Evolutionary conservation across 129 eudicot genomes (phyloP).

Genomic region (Chrysanthemum makinoi): DNA sequence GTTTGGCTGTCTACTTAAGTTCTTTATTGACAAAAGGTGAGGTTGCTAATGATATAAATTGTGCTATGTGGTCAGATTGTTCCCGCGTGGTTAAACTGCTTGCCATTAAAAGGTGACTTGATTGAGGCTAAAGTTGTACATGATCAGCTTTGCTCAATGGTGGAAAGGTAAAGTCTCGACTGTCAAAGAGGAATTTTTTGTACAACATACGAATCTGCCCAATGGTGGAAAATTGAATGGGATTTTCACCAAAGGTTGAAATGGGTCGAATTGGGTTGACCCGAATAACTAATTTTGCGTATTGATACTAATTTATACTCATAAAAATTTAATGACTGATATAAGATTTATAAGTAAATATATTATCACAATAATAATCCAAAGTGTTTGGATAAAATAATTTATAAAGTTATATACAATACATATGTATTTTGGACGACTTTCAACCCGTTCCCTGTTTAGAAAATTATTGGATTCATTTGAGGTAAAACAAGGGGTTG

Average conservation of each 20-base stretch:
- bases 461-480: background rate
- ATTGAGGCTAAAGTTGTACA: conserved; percentile 95
- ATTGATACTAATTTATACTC: background rate
- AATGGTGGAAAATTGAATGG: background rate
- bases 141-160: conserved; percentile 97
- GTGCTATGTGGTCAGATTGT: conserved; percentile 52
- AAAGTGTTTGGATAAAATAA: background rate
- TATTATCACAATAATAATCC: background rate
- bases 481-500: background rate
- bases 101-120: conserved; percentile 87
- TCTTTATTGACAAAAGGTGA: background rate
- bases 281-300: background rate
- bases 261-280: background rate
- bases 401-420: background rate
- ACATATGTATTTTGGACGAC: background rate
- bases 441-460: background rate
- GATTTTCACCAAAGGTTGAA: background rate
- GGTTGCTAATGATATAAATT: background rate
- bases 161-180: conserved; percentile 62
- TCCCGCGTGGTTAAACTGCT: conserved; percentile 91
- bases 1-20: too few relatives aligned
- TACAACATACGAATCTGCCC: background rate
- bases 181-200: background rate
- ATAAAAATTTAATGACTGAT: background rate
- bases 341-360: background rate